Evolutionary conservation across 306 rosid genomes (phyloP), one percentile per base, ranked within the genome.

Genomic region (Lotus japonicus): DNA sequence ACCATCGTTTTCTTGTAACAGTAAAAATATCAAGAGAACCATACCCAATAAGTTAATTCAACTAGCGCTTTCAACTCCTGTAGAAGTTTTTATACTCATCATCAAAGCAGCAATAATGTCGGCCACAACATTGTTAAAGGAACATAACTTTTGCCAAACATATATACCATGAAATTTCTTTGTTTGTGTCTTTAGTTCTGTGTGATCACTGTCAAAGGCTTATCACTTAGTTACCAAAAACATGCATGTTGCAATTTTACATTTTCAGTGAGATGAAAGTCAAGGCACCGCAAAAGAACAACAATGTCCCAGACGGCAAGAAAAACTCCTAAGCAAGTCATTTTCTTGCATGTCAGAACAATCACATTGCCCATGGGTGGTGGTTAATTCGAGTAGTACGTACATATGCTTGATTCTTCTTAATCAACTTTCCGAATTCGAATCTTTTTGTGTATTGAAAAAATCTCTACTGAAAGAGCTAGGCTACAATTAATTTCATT

Each of bases 241-340:
- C n/a, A n/a, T n/a, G 11, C 8, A 56, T 73, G 58, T 1, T 64
- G 50, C 51, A 18, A 57, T 17, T 73, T 50, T 55, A 6, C 14
- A 7, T 55, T 56, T 44, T 45, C 17, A 49, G 31, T 16, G 33
- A 41, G 15, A 17, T 51, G 18, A n/a, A 43, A 52, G 48, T 55
- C 41, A 78, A 17, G 46, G 66, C 23, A 60, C 15, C 28, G 11
- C 19, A 31, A 23, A 55, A 43, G 36, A 35, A 48, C 52, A 58
- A 16, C 18, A 46, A 65, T 52, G 84, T 80, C 75, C 79, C 76
- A 46, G 53, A 80, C 79, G 81, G 76, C 76, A 80, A 66, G 81
- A 60, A 76, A 71, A 62, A 54, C 60, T 36, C 64, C 2, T 12
- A 58, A 64, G 7, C 16, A 71, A 7, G 71, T 75, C 81, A 71